Evolutionary conservation across 2,329 filamentous ascomycete genomes (phyloP), one percentile per base, ranked within the genome.

Genomic region (Xylaria arbuscula): DNA sequence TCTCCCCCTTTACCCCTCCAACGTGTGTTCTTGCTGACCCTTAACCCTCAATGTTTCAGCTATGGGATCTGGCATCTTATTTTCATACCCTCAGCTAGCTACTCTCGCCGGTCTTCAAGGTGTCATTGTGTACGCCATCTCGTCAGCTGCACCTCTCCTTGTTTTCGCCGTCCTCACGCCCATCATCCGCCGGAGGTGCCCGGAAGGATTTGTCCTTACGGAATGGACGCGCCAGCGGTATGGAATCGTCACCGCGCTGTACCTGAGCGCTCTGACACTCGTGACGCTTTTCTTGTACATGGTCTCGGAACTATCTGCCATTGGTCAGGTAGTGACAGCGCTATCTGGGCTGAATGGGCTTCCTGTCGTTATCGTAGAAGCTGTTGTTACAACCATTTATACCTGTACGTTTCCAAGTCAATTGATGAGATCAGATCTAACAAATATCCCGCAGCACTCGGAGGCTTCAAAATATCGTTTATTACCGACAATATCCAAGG

Each of bases 231-330:
- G 92, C 66, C 90, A 94, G 81, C 87, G 93, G 69, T 96, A 93
- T 80, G 93, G 93, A 19, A 77, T 86, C 2, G 77, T 89, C 40
- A 85, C 91, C 7, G 90, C 90, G 62, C 81, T 94, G 45, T 95
- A 92, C 77, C 84, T 96, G 70, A 93, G 92, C 78, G 86, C 92
- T 74, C 84, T 94, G 82, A 94, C 92, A 53, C 84, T 95, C 58
- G 89, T 94, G 58, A 95, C 93, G 1, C 86, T 96, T 74, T 96
- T 95, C 78, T 80, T 96, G 60, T 96, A 95, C 84, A 95, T 96
- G 92, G 89, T 95, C 32, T 89, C 92, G 22, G 93, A 96, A 82
- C 85, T 96, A 51, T 94, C 92, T 9, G 92, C 92, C 13, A 84
- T 96, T 34, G 92, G 93, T 60, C 92, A 95, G 79, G 93, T 95